Base-by-base conservation (phyloP, 1,284 basidiomycete genomes). In the Crocinoboletus sp. region DNA sequence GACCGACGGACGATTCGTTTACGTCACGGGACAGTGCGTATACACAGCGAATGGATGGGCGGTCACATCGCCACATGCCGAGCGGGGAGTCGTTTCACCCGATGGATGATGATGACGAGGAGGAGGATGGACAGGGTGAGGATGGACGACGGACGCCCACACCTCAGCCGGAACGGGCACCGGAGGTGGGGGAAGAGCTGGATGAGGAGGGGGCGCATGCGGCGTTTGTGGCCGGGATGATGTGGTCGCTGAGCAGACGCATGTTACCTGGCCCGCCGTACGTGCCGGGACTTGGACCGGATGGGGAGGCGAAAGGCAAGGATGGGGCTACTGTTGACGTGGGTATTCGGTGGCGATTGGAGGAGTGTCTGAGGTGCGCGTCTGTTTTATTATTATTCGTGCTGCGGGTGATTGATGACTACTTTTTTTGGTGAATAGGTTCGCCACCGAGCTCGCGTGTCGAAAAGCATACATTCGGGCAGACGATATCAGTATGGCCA, bases 201-300 rank as follows among this genome's bases (percentile, higher is more conserved):
- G 84, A 88, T 57, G 84, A 87, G 53, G 73, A 79, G 6, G 86
- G 85, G 1, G 82, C 82, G 1, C 84, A 87, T 54, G 82, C 85
- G 46, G 86, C 86, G 8, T 89, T 89, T 53, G 75, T 89, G 10
- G 82, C 83, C 0, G 86, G 86, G 11, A 88, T 89, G 85, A 83
- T 89, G 46, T 89, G 77, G 62, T 76, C 84, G 0, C 57, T 89
- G 51, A 84, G 78, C 43, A 68, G 84, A 51, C 70, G 77, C 25
- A 66, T 88, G 42, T 61, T 80, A 34, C 86, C 86, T 30, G 84
- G 85, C 0, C 64, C 74, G 7, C 85, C 84, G 13, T 89, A 84
- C 60, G 80, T 80, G 4, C 82, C 84, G 2, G 69, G 71, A 19
- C 69, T 70, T 37, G 56, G 43, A 36, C 46, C 51, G 9, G 60